Evolutionary conservation across 2,329 filamentous ascomycete species (phyloP), one percentile per base, ranked within the genome.

Genomic region (Cordyceps fumosorosea): DNA sequence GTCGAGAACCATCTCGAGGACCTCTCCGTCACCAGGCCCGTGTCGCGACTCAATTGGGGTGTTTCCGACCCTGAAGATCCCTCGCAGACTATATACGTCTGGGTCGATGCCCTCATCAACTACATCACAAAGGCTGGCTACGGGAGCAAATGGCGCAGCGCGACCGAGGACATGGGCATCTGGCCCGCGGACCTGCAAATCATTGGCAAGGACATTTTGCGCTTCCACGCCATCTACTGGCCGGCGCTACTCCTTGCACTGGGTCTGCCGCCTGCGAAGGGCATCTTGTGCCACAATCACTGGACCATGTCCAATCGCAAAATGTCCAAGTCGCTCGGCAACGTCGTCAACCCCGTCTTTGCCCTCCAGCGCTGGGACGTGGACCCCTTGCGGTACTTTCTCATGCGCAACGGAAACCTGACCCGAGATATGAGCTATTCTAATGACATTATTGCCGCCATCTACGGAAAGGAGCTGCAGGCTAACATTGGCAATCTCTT

Each of bases 191-290:
- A 99, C 73, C 82, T 95, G 20, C 95, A 99, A 52, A 86, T 99
- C 29, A 88, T 99, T 61, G 95, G 95, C 55, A 99, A 99, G 75
- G 95, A 99, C 73, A 99, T 99, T 66, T 81, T 96, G 62, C 89
- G 92, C 20, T 99, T 99, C 75, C 96, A 99, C 73, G 93, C 91
- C 74, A 88, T 99, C 54, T 99, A 99, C 79, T 99, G 96, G 95
- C 95, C 95, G 0, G 95, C 95, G 3, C 89, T 99, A 68, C 85
- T 99, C 18, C 89, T 99, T 82, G 93, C 95, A 1, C 79, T 97
- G 16, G 87, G 88, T 57, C 80, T 98, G 5, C 89, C 91, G 1
- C 78, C 90, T 0, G 91, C 95, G 0, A 88, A 87, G 70, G 86
- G 87, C 65, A 84, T 99, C 37, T 79, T 99, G 2, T 91, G 91